Conservation (phyloP, 2,329 filamentous ascomycete genomes). For the Calonectria pteridis region DNA sequence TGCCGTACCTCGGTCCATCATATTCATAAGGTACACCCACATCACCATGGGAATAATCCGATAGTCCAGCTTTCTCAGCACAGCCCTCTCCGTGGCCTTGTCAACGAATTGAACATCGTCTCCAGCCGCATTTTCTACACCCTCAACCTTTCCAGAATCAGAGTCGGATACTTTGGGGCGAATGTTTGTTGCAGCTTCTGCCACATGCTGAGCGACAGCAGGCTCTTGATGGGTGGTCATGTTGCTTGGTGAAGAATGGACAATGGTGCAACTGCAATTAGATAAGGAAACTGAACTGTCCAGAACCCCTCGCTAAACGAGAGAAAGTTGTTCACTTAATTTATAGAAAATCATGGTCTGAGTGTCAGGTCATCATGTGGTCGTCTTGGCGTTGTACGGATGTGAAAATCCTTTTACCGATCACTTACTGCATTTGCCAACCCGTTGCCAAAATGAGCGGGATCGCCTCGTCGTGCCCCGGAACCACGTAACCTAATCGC, state of each 20-base stretch:
- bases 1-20: slow-evolving; percentile 49
- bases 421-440: background rate
- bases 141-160: slow-evolving; percentile 31
- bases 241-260: background rate
- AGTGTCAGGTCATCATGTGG: background rate
- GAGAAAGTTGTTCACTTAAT: background rate
- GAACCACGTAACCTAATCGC: background rate
- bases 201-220: slow-evolving; percentile 17
- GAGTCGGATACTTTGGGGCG: slow-evolving; percentile 37
- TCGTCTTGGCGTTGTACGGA: background rate
- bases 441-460: background rate
- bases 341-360: background rate
- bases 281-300: background rate
- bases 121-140: slow-evolving; percentile 31
- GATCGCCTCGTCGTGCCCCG: background rate
- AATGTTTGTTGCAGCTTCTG: background rate
- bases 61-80: slow-evolving; percentile 47
- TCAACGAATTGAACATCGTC: slow-evolving; percentile 34
- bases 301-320: background rate
- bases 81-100: slow-evolving; percentile 35
- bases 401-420: background rate
- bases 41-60: slow-evolving; percentile 50
- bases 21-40: slow-evolving; percentile 52
- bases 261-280: background rate
- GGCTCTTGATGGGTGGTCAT: slow-evolving; percentile 17